These are phyloP conservation scores for Pyrenula aspistea DNA, from an alignment of 495 filamentous ascomycete genomes.

Conservation along the genomic window DNA sequence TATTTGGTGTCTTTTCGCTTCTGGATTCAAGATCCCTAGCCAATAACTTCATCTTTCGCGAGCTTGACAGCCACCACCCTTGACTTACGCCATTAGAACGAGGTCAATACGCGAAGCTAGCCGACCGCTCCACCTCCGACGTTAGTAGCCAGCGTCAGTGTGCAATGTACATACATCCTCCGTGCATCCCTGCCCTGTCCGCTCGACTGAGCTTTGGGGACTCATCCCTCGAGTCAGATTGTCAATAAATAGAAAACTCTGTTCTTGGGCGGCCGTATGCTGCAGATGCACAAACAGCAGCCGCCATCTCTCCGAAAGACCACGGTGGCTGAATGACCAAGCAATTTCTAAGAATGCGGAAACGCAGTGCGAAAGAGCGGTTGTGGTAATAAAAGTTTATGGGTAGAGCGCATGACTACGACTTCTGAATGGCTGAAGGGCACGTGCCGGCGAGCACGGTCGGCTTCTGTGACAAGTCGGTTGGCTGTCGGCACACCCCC, in stretches of 20 bases:
- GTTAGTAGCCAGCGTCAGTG: not conserved
- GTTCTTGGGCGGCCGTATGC: too few relatives aligned
- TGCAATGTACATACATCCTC: not conserved
- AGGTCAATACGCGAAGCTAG: too few relatives aligned
- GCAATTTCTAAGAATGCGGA: not conserved
- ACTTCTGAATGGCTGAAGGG: not conserved
- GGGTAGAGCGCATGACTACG: not conserved
- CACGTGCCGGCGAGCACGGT: not conserved
- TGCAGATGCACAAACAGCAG: too few relatives aligned
- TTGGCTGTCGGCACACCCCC: not conserved
- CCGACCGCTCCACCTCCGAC: too few relatives aligned
- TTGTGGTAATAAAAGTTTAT: not conserved
- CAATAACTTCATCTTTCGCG: too few relatives aligned
- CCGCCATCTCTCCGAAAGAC: too few relatives aligned
- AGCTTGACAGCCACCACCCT: too few relatives aligned
- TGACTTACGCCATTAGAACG: too few relatives aligned
- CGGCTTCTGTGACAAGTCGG: not conserved
- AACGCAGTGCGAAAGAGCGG: not conserved
- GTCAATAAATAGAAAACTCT: too few relatives aligned
- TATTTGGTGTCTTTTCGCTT: too few relatives aligned
- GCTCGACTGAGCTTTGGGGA: not conserved
- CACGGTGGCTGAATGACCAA: not conserved
- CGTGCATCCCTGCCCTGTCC: not conserved
- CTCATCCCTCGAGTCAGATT: not conserved
- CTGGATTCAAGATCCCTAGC: too few relatives aligned